These are phyloP conservation scores for Epichloe glyceriae DNA, from an alignment of 2,329 filamentous ascomycete genomes.

Conservation along the genomic window DNA sequence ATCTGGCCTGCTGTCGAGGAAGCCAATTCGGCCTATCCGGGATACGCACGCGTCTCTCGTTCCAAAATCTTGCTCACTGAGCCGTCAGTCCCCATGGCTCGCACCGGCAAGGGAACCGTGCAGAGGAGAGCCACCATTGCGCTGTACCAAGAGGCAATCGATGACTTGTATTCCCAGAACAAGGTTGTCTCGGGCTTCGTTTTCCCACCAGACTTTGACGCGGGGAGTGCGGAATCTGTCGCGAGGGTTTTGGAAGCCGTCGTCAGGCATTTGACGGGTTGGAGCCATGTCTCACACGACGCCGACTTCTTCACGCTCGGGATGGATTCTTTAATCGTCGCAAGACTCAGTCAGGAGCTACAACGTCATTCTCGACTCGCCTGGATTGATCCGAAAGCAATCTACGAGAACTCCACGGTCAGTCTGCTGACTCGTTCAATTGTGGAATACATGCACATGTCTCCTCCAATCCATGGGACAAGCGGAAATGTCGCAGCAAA, in stretches of 20 bases:
- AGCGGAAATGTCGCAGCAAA: not conserved
- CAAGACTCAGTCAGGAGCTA: not conserved
- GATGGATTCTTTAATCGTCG: conserved; percentile 5
- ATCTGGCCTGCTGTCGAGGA: conserved; percentile 4
- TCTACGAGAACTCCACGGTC: not conserved
- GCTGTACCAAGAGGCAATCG: conserved; percentile 5
- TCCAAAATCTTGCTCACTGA: not conserved
- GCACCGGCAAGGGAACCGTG: conserved; percentile 5
- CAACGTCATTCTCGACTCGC: not conserved
- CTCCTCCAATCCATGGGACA: not conserved
- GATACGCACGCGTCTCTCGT: conserved; percentile 3
- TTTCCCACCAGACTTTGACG: not conserved
- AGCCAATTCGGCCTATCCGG: conserved; percentile 2
- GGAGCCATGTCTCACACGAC: not conserved
- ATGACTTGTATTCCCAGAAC: conserved; percentile 4
- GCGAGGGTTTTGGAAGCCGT: not conserved
- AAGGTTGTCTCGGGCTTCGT: not conserved
- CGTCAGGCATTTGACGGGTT: not conserved
- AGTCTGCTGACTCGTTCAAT: not conserved
- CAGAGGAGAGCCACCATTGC: conserved; percentile 8
- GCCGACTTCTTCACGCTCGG: conserved; percentile 5
- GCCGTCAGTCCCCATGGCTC: not conserved
- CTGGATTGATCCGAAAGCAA: not conserved
- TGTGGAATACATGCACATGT: not conserved
- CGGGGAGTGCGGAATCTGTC: not conserved